Percentiles rank a stretch among this genome's conserved stretches.
Conservation (phyloP, 2,329 filamentous ascomycete genomes). For the Coleophoma cylindrospora region DNA sequence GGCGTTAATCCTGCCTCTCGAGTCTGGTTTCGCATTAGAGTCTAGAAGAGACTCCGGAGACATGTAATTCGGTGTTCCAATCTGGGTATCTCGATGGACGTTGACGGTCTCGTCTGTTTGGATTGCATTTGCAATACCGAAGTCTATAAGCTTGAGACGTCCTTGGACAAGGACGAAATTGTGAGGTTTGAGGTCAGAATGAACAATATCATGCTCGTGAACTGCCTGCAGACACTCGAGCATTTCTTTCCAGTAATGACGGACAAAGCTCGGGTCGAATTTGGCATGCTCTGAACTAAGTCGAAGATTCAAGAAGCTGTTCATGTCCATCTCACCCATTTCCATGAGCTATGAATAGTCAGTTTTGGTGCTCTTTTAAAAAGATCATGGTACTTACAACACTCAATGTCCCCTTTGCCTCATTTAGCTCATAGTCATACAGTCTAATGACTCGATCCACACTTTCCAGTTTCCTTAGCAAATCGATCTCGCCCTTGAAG, state of each 20-base stretch:
- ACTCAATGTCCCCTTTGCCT: slow-evolving; percentile 82
- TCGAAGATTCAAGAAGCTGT: slow-evolving; percentile 73
- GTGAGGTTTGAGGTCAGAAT: slow-evolving; percentile 93
- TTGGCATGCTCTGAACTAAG: slow-evolving; percentile 67
- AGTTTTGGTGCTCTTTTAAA: neutral
- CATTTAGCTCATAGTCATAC: slow-evolving; percentile 90
- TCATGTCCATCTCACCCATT: slow-evolving; percentile 89
- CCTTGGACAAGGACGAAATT: slow-evolving; percentile 95
- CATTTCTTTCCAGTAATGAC: slow-evolving; percentile 99
- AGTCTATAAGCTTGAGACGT: slow-evolving; percentile 92
- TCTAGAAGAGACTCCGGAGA: slow-evolving; percentile 91
- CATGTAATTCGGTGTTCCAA: slow-evolving; percentile 99
- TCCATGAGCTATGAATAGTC: slow-evolving; percentile 72
- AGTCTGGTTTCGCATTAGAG: slow-evolving; percentile 54
- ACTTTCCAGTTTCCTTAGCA: slow-evolving; percentile 74
- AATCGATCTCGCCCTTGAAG: slow-evolving; percentile 92
- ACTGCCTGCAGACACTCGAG: slow-evolving; percentile 89
- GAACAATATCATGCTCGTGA: slow-evolving; percentile 86
- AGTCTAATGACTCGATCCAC: slow-evolving; percentile 88
- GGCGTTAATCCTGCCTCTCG: slow-evolving; percentile 28
- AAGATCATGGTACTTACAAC: slow-evolving; percentile 52
- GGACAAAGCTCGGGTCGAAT: slow-evolving; percentile 85
- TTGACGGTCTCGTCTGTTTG: slow-evolving; percentile 95
- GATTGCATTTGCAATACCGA: slow-evolving; percentile 96
- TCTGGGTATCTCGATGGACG: slow-evolving; percentile 90